Evolutionary conservation across 768 basidiomycete genomes (phyloP).

Genomic region (Trametes meyenii): DNA sequence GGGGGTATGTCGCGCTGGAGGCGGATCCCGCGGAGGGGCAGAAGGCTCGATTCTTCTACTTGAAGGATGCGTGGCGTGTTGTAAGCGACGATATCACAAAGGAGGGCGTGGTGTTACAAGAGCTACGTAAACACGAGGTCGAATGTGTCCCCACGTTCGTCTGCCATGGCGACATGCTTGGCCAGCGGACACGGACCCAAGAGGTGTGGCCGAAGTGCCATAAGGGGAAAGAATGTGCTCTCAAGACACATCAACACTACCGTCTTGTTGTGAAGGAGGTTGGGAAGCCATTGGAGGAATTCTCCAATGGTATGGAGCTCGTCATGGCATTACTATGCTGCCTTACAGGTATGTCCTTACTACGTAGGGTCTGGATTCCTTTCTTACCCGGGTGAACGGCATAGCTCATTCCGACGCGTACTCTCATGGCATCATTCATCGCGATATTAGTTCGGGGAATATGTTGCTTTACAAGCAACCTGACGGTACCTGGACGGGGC

Average conservation of each 20-base stretch:
- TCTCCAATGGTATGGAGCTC: background rate
- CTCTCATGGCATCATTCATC: background rate
- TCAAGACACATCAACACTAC: conserved; percentile 1
- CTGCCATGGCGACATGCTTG: conserved; percentile 1
- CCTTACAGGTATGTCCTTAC: background rate
- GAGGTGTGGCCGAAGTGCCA: background rate
- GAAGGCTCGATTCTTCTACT: conserved; percentile 7
- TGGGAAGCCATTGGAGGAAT: background rate
- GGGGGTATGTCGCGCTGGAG: conserved; percentile 22
- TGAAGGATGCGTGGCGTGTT: conserved; percentile 23
- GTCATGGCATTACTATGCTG: background rate
- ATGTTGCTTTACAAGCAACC: background rate
- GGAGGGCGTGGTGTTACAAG: conserved; percentile 3
- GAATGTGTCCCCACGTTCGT: background rate
- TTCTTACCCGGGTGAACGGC: too few species aligned
- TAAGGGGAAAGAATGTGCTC: background rate
- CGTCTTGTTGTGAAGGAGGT: conserved; percentile 5
- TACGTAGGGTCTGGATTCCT: background rate
- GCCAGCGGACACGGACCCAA: background rate
- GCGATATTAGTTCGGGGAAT: conserved; percentile 4
- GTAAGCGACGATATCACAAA: background rate
- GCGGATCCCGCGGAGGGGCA: background rate
- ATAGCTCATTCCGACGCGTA: background rate
- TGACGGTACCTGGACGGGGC: background rate
- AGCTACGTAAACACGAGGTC: background rate